Conservation (phyloP, 2,329 filamentous ascomycete genomes). For the Remersonia thermophila region DNA sequence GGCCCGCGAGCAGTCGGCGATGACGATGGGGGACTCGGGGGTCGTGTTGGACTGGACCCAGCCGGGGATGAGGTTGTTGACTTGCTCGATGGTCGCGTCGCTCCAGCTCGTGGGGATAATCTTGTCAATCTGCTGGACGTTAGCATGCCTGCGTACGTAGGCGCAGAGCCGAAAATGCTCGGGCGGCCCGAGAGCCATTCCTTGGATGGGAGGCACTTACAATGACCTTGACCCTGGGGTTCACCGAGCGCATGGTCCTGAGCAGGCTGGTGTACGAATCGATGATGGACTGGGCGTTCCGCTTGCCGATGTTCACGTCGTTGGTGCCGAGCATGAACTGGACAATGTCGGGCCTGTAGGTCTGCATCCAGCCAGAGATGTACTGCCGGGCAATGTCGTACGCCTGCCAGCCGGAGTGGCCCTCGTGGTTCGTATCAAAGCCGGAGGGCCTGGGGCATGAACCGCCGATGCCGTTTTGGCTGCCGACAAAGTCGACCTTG, state of each 20-base stretch:
- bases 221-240: slow-evolving; percentile 28
- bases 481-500: slow-evolving; percentile 29
- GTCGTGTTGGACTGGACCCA: slow-evolving; percentile 27
- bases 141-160: too few relatives aligned
- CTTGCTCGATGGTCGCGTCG: slow-evolving; percentile 17
- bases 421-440: slow-evolving; percentile 30
- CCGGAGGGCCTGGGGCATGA: slow-evolving; percentile 23
- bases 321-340: slow-evolving; percentile 35
- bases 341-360: slow-evolving; percentile 28
- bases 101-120: slow-evolving; percentile 28
- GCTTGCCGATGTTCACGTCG: slow-evolving; percentile 26
- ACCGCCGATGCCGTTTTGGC: slow-evolving; percentile 24
- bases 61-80: slow-evolving; percentile 26
- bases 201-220: slow-evolving; percentile 6
- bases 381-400: slow-evolving; percentile 31
- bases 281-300: slow-evolving; percentile 22
- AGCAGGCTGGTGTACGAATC: slow-evolving; percentile 29
- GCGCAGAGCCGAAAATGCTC: too few relatives aligned
- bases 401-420: slow-evolving; percentile 31
- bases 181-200: too few relatives aligned
- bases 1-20: slow-evolving; percentile 24
- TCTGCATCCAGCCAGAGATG: slow-evolving; percentile 26
- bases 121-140: slow-evolving; percentile 23
- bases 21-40: slow-evolving; percentile 25
- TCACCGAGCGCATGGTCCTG: slow-evolving; percentile 24